Conservation (phyloP, 495 filamentous ascomycete genomes). For the Bombardia bombarda region DNA sequence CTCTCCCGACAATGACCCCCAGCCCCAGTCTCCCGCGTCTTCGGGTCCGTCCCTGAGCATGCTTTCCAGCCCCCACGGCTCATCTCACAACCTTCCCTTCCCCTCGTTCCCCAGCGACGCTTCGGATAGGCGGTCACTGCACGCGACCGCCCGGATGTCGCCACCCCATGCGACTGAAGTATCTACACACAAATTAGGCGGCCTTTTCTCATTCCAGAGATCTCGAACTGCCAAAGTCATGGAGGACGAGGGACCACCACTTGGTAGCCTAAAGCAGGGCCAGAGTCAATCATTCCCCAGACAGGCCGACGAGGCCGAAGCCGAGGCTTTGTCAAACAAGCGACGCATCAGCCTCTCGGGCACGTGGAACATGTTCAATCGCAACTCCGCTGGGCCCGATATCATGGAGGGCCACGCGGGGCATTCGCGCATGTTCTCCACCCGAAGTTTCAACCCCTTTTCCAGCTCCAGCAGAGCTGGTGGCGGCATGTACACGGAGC, state of each 20-base stretch:
- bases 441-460: constrained; percentile 54
- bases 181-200: constrained; percentile 26
- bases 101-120: constrained; percentile 32
- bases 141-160: constrained; percentile 9
- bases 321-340: constrained; percentile 30
- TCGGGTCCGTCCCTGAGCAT: constrained; percentile 56
- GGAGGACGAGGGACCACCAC: constrained; percentile 57
- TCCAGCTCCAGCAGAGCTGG: constrained; percentile 56
- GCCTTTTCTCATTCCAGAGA: constrained; percentile 58
- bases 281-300: constrained; percentile 79
- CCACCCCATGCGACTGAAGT: constrained; percentile 12
- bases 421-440: constrained; percentile 28
- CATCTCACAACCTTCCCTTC: constrained; percentile 48
- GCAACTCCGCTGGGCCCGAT: constrained; percentile 40
- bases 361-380: constrained; percentile 49
- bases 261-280: constrained; percentile 65
- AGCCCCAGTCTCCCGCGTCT: constrained; percentile 66
- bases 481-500: constrained; percentile 58
- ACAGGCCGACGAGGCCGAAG: constrained; percentile 41
- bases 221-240: constrained; percentile 58
- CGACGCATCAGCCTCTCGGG: constrained; percentile 44
- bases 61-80: constrained; percentile 60
- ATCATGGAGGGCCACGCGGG: constrained; percentile 24
- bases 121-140: constrained; percentile 29
- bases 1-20: constrained; percentile 44